These are phyloP conservation scores for Paramecium primaurelia DNA, from an alignment of 73 alveolate species.

Conservation along the genomic window DNA sequence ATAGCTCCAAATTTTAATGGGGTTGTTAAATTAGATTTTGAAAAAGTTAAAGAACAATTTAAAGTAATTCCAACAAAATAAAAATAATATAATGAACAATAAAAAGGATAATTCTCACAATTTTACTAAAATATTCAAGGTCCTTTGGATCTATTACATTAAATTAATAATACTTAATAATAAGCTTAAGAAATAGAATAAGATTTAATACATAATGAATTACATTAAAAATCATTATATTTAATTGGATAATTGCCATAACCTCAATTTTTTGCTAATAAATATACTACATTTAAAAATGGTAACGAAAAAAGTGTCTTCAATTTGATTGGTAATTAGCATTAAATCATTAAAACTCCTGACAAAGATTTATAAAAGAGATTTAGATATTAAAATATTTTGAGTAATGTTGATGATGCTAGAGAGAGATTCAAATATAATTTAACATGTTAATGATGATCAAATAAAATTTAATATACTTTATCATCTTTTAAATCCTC, in stretches of 20 bases:
- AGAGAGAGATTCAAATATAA: background rate
- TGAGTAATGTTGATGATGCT: background rate
- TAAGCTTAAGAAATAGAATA: background rate
- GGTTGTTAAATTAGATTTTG: background rate
- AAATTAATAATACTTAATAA: background rate
- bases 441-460: background rate
- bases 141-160: background rate
- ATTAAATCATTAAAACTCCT: background rate
- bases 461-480: background rate
- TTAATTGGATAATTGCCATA: background rate
- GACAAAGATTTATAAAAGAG: background rate
- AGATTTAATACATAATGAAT: background rate
- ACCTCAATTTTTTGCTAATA: background rate
- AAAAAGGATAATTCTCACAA: background rate
- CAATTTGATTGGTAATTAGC: background rate
- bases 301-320: background rate
- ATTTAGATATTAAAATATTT: background rate
- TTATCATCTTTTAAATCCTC: constrained; percentile 42
- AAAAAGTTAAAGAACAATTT: background rate
- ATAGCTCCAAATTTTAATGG: constrained; percentile 22
- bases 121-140: background rate
- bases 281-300: background rate
- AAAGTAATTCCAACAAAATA: background rate
- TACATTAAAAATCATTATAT: background rate
- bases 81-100: background rate